These are phyloP conservation scores for Podospora comata DNA, from an alignment of 495 filamentous ascomycete genomes.

Conservation along the genomic window DNA sequence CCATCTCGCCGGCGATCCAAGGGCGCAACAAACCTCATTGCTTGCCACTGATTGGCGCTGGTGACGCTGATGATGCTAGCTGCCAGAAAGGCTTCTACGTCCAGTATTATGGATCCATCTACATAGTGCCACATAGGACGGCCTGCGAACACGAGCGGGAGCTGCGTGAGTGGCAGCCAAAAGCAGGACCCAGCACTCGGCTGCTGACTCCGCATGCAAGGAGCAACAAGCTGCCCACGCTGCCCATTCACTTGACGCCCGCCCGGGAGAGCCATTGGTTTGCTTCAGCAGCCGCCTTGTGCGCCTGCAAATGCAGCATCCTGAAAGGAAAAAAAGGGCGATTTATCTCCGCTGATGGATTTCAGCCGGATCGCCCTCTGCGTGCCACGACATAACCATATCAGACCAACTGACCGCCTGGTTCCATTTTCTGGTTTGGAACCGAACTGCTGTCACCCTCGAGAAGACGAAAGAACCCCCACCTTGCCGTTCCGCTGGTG, in stretches of 20 bases:
- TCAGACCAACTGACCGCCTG: neutral
- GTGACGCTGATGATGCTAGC: constrained; percentile 21
- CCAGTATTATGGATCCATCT: constrained; percentile 6
- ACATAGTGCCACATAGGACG: constrained; percentile 13
- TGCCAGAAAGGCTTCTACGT: constrained; percentile 10
- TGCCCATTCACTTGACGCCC: constrained; percentile 22
- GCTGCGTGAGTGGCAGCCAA: constrained; percentile 11
- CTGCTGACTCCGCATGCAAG: constrained; percentile 18
- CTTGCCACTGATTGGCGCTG: constrained; percentile 20
- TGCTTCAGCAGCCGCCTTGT: constrained; percentile 32
- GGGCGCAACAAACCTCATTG: constrained; percentile 1
- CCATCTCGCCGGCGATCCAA: constrained; percentile 2
- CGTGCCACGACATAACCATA: constrained; percentile 17
- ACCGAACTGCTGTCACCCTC: constrained; percentile 5
- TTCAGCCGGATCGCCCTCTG: constrained; percentile 25
- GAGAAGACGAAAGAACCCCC: constrained; percentile 13
- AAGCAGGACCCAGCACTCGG: constrained; percentile 2
- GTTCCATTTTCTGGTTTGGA: constrained; percentile 5
- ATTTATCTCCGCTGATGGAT: constrained; percentile 6
- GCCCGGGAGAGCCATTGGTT: constrained; percentile 24
- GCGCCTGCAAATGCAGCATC: constrained; percentile 14
- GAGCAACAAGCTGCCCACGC: constrained; percentile 4
- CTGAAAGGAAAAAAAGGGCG: neutral
- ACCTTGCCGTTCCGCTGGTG: constrained; percentile 17
- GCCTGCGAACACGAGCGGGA: constrained; percentile 8